These are phyloP conservation scores for Fusarium domesticum DNA, from an alignment of 2,329 filamentous ascomycete genomes.

Conservation along the genomic window DNA sequence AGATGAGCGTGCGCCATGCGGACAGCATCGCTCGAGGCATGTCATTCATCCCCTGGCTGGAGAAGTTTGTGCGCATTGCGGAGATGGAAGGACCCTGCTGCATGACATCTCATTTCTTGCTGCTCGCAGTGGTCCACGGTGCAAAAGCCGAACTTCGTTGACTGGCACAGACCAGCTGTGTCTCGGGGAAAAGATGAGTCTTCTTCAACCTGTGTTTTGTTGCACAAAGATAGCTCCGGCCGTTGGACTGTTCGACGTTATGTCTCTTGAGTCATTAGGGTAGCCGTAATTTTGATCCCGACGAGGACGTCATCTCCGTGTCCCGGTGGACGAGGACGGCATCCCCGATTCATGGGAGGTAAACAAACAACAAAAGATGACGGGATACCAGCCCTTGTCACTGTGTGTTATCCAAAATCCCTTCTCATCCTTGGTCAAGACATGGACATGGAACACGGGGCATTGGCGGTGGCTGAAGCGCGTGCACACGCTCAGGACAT, in stretches of 20 bases:
- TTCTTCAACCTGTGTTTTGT: neutral
- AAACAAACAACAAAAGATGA: conserved; percentile 28
- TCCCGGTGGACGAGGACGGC: conserved; percentile 14
- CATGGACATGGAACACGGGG: conserved; percentile 17
- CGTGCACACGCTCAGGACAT: conserved; percentile 7
- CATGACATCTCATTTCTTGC: neutral
- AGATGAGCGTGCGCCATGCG: neutral
- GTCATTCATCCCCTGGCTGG: neutral
- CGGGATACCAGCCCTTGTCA: conserved; percentile 7
- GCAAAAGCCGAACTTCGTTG: no score
- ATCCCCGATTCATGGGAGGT: conserved; percentile 11
- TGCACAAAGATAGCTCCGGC: neutral
- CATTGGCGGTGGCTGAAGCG: conserved; percentile 20
- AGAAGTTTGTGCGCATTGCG: neutral
- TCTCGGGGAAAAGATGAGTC: neutral
- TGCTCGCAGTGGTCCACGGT: no score
- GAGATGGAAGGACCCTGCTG: neutral
- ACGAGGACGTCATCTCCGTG: conserved; percentile 9
- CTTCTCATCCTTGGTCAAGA: conserved; percentile 19
- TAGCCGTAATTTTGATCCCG: conserved; percentile 4
- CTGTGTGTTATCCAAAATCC: conserved; percentile 14
- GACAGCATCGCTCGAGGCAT: neutral
- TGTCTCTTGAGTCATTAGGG: neutral
- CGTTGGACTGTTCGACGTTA: neutral
- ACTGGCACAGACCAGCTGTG: neutral